These are phyloP conservation scores for Brassica carinata DNA, from an alignment of 345 rosid genomes.

Conservation along the genomic window DNA sequence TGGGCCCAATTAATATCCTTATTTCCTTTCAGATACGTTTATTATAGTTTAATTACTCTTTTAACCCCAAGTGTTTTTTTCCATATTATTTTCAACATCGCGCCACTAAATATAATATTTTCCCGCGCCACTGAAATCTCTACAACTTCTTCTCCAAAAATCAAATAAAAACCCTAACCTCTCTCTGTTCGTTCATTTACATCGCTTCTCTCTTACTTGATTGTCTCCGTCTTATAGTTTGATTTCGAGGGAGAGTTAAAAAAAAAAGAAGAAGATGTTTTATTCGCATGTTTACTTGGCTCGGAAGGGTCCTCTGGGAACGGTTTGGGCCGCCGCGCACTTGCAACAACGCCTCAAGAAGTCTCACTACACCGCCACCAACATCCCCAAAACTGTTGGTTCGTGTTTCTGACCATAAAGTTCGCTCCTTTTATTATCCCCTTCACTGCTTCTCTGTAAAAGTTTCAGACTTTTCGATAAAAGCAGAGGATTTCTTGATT, in stretches of 20 bases:
- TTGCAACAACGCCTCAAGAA: conserved; percentile 76
- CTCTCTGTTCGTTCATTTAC: background rate
- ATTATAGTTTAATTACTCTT: too few species aligned
- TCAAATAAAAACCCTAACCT: background rate
- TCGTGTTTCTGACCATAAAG: conserved; percentile 19
- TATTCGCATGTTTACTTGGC: conserved; percentile 76
- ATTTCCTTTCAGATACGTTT: too few species aligned
- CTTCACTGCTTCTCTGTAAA: background rate
- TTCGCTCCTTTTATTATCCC: background rate
- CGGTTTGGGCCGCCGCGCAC: conserved; percentile 92
- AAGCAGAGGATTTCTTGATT: conserved; percentile 20
- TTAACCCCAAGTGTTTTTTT: background rate
- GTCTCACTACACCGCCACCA: conserved; percentile 73
- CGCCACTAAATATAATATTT: conserved; percentile 12
- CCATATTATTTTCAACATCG: background rate
- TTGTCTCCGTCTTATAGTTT: background rate
- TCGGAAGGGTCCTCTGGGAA: conserved; percentile 75
- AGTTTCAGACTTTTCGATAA: background rate
- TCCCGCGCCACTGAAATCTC: conserved; percentile 22
- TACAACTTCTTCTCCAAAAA: background rate
- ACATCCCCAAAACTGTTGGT: conserved; percentile 77
- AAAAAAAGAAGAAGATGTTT: conserved; percentile 48
- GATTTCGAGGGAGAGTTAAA: background rate
- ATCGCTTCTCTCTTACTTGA: conserved; percentile 2
- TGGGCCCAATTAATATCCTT: conserved; percentile 15